A percentile compares a stretch with the other conserved stretches of the same genome.
phyloP scores from a whole-genome alignment of 2,329 filamentous ascomycete genomes.

The Verticillium albo-atrum region DNA sequence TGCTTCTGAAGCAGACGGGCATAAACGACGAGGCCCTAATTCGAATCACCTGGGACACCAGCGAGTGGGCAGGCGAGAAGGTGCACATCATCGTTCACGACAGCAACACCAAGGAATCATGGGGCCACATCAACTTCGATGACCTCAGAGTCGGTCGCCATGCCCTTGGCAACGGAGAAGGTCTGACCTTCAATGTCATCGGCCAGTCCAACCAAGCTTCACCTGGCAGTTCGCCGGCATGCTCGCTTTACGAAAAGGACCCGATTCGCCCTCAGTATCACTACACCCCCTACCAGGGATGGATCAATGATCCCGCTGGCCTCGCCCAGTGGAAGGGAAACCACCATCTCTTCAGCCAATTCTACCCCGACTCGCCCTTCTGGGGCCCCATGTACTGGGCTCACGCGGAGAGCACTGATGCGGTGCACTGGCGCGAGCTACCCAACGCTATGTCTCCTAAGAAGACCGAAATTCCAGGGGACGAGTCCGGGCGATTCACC shows the following conservation, averaged over 20 bases:
- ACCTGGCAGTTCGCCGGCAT: slow-evolving; percentile 5
- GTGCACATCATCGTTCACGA: slow-evolving; percentile 18
- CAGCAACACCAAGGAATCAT: slow-evolving; percentile 13
- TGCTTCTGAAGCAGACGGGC: slow-evolving; percentile 22
- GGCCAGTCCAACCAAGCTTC: slow-evolving; percentile 22
- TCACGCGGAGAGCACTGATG: slow-evolving; percentile 17
- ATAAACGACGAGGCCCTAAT: slow-evolving; percentile 23
- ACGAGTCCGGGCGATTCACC: slow-evolving; percentile 17
- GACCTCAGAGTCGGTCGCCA: slow-evolving; percentile 21
- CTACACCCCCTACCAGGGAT: slow-evolving; percentile 21
- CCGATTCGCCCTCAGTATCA: slow-evolving; percentile 19
- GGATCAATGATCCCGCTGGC: slow-evolving; percentile 22
- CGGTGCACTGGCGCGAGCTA: slow-evolving; percentile 18
- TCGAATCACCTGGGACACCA: slow-evolving; percentile 24
- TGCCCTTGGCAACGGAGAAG: slow-evolving; percentile 16
- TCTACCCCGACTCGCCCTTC: slow-evolving; percentile 15
- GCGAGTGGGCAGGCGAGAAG: slow-evolving; percentile 18
- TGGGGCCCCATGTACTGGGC: slow-evolving; percentile 22
- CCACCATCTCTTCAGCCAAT: slow-evolving; percentile 22
- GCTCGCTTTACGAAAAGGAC: slow-evolving; percentile 18
- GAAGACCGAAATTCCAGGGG: slow-evolving; percentile 5
- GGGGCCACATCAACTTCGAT: slow-evolving; percentile 26
- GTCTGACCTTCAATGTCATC: slow-evolving; percentile 20
- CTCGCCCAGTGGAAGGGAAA: slow-evolving; percentile 16
- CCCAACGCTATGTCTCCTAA: slow-evolving; percentile 15